Evolutionary conservation across 208 protist species (phyloP).

Genomic region (Acanthamoeba rhysodes): DNA sequence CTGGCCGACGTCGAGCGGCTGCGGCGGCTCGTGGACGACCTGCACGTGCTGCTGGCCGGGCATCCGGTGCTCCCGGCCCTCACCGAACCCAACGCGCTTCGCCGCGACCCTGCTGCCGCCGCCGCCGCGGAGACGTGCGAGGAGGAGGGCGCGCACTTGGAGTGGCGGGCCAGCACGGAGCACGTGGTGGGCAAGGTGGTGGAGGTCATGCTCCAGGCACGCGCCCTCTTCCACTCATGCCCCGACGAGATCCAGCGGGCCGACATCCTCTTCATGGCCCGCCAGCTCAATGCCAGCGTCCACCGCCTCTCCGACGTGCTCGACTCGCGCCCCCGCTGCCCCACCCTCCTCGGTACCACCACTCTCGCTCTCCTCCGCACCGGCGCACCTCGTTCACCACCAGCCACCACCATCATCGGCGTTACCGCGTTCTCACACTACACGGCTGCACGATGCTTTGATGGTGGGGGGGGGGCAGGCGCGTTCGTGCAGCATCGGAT

Average conservation of each 20-base stretch:
- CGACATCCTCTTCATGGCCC: slow-evolving; percentile 18
- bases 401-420: too few relatives aligned
- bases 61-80: too few relatives aligned
- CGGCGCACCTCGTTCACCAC: not conserved
- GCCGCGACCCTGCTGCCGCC: too few relatives aligned
- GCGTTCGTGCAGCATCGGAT: slow-evolving; percentile 25
- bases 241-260: not conserved
- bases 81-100: too few relatives aligned
- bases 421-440: too few relatives aligned
- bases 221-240: not conserved
- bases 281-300: not conserved
- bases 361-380: not conserved
- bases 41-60: too few relatives aligned
- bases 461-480: not conserved
- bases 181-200: not conserved
- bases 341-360: not conserved
- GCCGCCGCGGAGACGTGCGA: too few relatives aligned
- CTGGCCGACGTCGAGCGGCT: too few relatives aligned
- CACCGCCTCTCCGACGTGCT: not conserved
- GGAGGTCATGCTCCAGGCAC: not conserved
- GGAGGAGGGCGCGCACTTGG: not conserved
- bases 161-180: not conserved
- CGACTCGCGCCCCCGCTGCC: not conserved
- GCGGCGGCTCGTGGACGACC: too few relatives aligned
- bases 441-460: too few relatives aligned